phyloP scores from a whole-genome alignment of 1,139 yeast genomes.

The Wickerhamomyces sp. region DNA sequence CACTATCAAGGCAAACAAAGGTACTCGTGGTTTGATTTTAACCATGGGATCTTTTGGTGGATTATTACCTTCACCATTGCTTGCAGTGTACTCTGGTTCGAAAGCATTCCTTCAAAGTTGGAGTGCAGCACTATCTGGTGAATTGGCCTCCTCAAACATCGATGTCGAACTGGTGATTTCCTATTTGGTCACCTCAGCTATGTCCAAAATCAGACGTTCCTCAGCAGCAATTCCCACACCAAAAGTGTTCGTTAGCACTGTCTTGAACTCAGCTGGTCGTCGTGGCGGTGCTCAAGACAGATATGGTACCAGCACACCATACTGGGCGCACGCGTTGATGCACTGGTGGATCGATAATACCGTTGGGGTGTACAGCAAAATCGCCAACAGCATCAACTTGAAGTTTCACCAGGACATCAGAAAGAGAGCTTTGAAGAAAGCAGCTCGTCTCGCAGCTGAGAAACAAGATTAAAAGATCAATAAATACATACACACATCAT shows the following conservation, averaged over 20 bases:
- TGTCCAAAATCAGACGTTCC: slow-evolving; percentile 87
- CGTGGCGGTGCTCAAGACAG: slow-evolving; percentile 93
- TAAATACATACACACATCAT: not conserved
- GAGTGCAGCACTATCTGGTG: slow-evolving; percentile 90
- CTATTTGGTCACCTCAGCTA: slow-evolving; percentile 90
- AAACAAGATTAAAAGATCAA: slow-evolving; percentile 5
- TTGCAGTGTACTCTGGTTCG: slow-evolving; percentile 95
- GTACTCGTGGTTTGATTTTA: slow-evolving; percentile 65
- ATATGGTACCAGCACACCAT: slow-evolving; percentile 84
- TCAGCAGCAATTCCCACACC: slow-evolving; percentile 81
- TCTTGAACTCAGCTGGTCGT: slow-evolving; percentile 69
- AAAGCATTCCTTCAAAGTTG: slow-evolving; percentile 92
- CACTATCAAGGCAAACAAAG: slow-evolving; percentile 35
- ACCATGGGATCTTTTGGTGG: slow-evolving; percentile 99
- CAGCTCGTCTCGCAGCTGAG: slow-evolving; percentile 41
- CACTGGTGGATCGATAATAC: slow-evolving; percentile 78
- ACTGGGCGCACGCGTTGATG: slow-evolving; percentile 90
- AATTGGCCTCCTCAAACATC: slow-evolving; percentile 58
- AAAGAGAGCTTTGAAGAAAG: slow-evolving; percentile 75
- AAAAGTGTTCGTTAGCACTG: slow-evolving; percentile 65
- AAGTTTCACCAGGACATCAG: slow-evolving; percentile 80
- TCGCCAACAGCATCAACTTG: slow-evolving; percentile 66
- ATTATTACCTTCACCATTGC: slow-evolving; percentile 81
- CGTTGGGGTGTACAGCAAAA: slow-evolving; percentile 73
- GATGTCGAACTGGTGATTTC: slow-evolving; percentile 87